Evolutionary conservation across 2,329 filamentous ascomycete species (phyloP).

Genomic region (Arthrinium phaeospermum): DNA sequence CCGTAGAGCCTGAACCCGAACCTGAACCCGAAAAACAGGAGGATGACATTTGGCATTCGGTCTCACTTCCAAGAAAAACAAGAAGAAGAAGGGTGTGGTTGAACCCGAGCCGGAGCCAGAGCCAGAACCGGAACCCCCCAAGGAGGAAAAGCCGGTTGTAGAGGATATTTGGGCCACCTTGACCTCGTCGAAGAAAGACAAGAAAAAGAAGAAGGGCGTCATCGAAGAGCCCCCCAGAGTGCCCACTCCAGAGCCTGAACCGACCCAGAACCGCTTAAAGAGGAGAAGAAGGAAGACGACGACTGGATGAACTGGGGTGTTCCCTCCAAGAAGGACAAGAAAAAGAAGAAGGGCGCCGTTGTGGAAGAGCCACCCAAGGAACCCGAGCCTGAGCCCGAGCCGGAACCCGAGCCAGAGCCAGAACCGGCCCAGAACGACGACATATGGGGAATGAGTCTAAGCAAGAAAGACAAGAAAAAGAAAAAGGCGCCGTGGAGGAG

Average conservation of each 20-base stretch:
- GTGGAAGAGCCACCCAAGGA: slow-evolving; percentile 21
- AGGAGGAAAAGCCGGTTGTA: slow-evolving; percentile 17
- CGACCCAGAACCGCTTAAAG: slow-evolving; percentile 30
- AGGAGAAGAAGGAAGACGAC: slow-evolving; percentile 26
- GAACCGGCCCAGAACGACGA: slow-evolving; percentile 28
- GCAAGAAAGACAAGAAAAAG: slow-evolving; percentile 21
- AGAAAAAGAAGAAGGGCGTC: slow-evolving; percentile 27
- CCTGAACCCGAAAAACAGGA: slow-evolving; percentile 29
- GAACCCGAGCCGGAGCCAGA: slow-evolving; percentile 14
- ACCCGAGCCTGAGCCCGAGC: slow-evolving; percentile 25
- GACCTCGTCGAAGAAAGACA: slow-evolving; percentile 20
- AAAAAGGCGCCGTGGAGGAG: slow-evolving; percentile 30
- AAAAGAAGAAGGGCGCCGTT: slow-evolving; percentile 24
- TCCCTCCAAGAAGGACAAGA: slow-evolving; percentile 22
- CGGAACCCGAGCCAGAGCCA: slow-evolving; percentile 38
- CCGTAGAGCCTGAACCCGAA: slow-evolving; percentile 39
- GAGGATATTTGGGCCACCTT: slow-evolving; percentile 11
- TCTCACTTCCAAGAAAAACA: slow-evolving; percentile 28
- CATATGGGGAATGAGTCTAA: background rate
- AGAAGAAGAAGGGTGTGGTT: slow-evolving; percentile 18
- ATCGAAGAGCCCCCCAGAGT: slow-evolving; percentile 22
- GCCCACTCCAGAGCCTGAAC: slow-evolving; percentile 22
- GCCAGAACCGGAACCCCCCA: slow-evolving; percentile 12
- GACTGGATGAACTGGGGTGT: slow-evolving; percentile 9
- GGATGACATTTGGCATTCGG: slow-evolving; percentile 13